Evolutionary conservation across 2,329 filamentous ascomycete genomes (phyloP).

Genomic region (Aspergillus intermedius): DNA sequence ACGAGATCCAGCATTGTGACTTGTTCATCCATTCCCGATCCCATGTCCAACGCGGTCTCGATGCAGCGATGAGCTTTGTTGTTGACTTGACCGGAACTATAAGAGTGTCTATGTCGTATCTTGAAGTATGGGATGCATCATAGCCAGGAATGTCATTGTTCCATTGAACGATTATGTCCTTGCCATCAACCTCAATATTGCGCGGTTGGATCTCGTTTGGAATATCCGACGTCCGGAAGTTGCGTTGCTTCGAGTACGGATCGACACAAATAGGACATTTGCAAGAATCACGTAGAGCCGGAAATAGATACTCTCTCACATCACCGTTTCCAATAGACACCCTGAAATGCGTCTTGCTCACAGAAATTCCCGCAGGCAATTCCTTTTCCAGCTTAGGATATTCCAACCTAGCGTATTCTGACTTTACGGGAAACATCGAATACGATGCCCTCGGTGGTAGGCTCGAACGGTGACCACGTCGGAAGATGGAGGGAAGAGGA

Average conservation of each 20-base stretch:
- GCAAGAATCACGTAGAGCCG: conserved; percentile 29
- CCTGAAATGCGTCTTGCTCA: conserved; percentile 1
- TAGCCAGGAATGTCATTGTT: conserved; percentile 47
- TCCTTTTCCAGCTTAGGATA: neutral
- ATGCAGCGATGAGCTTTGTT: conserved; percentile 15
- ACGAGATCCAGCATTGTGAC: conserved; percentile 53
- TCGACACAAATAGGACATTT: conserved; percentile 50
- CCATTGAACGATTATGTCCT: conserved; percentile 56
- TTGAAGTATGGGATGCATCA: conserved; percentile 35
- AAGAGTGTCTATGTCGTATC: conserved; percentile 17
- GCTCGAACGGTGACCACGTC: neutral
- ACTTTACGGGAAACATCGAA: neutral
- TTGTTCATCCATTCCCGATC: conserved; percentile 39
- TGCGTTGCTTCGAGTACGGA: conserved; percentile 55
- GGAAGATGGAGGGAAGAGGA: neutral
- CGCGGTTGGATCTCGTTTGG: conserved; percentile 42
- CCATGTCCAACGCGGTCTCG: conserved; percentile 29
- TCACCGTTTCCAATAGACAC: neutral
- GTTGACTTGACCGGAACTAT: conserved; percentile 2
- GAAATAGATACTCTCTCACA: neutral
- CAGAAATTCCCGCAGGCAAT: neutral
- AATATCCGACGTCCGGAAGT: conserved; percentile 60
- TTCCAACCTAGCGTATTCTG: neutral
- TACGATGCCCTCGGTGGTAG: neutral
- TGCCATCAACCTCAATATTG: conserved; percentile 28